Evolutionary conservation across 2,329 filamentous ascomycete species (phyloP).

Genomic region (Penicillium decumbens): DNA sequence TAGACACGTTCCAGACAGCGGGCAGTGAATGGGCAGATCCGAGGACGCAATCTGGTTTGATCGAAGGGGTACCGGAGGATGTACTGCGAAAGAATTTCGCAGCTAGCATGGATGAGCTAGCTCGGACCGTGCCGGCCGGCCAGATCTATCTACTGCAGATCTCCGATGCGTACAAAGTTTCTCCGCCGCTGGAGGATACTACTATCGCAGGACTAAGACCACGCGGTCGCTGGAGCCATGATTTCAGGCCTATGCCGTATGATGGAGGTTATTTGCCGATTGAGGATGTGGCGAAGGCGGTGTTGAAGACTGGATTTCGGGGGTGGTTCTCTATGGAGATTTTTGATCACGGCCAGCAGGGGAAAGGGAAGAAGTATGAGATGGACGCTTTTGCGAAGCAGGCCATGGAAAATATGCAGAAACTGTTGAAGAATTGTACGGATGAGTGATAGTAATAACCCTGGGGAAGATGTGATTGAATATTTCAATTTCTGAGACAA

Average conservation of each 20-base stretch:
- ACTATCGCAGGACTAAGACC: conserved; percentile 55
- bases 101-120: conserved; percentile 54
- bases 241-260: conserved; percentile 64
- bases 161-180: conserved; percentile 65
- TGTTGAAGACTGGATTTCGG: conserved; percentile 62
- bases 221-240: conserved; percentile 65
- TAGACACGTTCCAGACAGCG: conserved; percentile 73
- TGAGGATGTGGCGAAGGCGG: conserved; percentile 59
- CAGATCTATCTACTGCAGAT: conserved; percentile 74
- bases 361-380: conserved; percentile 50
- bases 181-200: conserved; percentile 47
- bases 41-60: conserved; percentile 56
- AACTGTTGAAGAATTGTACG: conserved; percentile 40
- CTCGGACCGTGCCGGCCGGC: conserved; percentile 55
- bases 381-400: conserved; percentile 48
- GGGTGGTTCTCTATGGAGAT: conserved; percentile 67
- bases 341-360: conserved; percentile 58
- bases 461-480: background rate
- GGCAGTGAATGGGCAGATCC: conserved; percentile 72
- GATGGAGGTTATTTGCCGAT: conserved; percentile 68
- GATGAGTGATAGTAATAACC: conserved; percentile 4
- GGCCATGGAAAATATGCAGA: conserved; percentile 49
- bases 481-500: background rate
- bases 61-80: conserved; percentile 47
- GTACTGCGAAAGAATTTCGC: conserved; percentile 51